Evolutionary conservation across 2,329 filamentous ascomycete species (phyloP).

Genomic region (Aspergillus neotritici): DNA sequence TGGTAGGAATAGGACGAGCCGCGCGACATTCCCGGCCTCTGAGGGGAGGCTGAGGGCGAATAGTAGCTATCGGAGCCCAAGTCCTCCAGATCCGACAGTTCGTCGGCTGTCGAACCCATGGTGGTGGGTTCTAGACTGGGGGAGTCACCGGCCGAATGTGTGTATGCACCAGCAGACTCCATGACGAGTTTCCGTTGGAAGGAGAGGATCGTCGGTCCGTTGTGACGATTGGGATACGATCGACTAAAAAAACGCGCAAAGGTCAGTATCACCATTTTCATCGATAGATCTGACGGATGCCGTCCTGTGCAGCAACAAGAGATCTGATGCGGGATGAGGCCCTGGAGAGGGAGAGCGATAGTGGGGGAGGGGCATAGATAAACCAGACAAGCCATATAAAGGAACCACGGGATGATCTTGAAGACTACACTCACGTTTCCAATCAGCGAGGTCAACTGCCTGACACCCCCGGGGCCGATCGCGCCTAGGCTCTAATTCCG

Average conservation of each 20-base stretch:
- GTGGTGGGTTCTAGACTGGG: slow-evolving; percentile 19
- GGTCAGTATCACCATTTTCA: slow-evolving; percentile 35
- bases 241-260: slow-evolving; percentile 34
- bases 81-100: slow-evolving; percentile 27
- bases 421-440: no score
- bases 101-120: slow-evolving; percentile 11
- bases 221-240: slow-evolving; percentile 27
- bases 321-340: background rate
- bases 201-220: slow-evolving; percentile 33
- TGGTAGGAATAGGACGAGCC: slow-evolving; percentile 80
- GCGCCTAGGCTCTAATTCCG: slow-evolving; percentile 3
- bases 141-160: slow-evolving; percentile 17
- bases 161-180: slow-evolving; percentile 21
- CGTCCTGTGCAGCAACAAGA: slow-evolving; percentile 1
- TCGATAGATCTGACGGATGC: background rate
- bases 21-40: slow-evolving; percentile 54
- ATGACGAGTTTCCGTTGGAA: slow-evolving; percentile 36
- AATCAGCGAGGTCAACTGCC: no score
- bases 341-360: background rate
- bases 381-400: no score
- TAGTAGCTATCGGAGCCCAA: slow-evolving; percentile 23
- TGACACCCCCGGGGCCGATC: background rate
- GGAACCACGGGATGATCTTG: no score
- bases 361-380: no score
- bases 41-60: slow-evolving; percentile 26